Conservation (phyloP, 305 asterid species). For the Fraxinus velutina region DNA sequence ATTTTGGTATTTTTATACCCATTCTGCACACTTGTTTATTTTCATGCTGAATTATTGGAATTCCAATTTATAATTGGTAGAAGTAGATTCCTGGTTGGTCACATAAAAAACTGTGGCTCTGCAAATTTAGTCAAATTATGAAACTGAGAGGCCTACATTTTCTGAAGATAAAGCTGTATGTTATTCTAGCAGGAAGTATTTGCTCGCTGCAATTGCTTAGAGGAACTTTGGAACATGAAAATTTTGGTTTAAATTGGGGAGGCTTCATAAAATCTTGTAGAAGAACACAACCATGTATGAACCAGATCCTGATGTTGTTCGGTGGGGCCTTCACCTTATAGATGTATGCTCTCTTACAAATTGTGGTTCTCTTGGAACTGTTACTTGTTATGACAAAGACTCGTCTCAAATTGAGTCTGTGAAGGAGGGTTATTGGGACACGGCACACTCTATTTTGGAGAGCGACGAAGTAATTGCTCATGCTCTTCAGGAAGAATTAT, state of each 20-base stretch:
- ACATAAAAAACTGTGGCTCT: not conserved
- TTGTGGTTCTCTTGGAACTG: slow-evolving; percentile 49
- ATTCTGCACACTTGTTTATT: not conserved
- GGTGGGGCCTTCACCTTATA: slow-evolving; percentile 82
- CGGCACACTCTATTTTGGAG: slow-evolving; percentile 39
- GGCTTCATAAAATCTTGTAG: slow-evolving; percentile 7
- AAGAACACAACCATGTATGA: slow-evolving; percentile 45
- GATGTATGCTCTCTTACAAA: slow-evolving; percentile 57
- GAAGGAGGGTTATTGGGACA: slow-evolving; percentile 48
- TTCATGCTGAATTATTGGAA: not conserved
- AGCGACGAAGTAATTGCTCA: slow-evolving; percentile 70
- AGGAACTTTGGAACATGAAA: not conserved
- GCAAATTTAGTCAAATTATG: not conserved
- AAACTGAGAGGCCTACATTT: not conserved
- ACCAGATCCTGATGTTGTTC: slow-evolving; percentile 71
- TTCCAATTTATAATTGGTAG: not conserved
- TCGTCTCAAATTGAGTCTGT: slow-evolving; percentile 47
- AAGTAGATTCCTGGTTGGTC: not conserved
- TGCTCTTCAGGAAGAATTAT: slow-evolving; percentile 81
- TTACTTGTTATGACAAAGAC: slow-evolving; percentile 62
- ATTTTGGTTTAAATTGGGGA: slow-evolving; percentile 14
- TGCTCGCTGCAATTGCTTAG: not conserved
- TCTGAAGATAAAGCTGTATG: slow-evolving; percentile 6
- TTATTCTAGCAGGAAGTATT: slow-evolving; percentile 16
- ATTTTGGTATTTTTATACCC: not conserved